Conservation (phyloP, 805 yeast genomes). For the Wickerhamiella galacta region DNA sequence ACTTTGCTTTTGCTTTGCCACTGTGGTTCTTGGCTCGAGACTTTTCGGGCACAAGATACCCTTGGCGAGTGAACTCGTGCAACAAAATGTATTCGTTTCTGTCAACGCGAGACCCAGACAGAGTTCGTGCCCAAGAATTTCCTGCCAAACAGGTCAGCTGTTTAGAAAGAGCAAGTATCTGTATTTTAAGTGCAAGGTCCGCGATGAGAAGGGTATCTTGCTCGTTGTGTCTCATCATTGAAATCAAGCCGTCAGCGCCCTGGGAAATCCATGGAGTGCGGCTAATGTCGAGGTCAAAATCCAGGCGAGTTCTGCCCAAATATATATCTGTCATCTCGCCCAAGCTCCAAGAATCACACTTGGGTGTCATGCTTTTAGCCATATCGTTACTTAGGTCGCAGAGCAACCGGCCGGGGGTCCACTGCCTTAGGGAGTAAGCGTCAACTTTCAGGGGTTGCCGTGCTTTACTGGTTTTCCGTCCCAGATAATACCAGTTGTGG, state of each 20-base stretch:
- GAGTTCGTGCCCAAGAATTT: conserved; percentile 90
- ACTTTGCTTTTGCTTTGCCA: conserved; percentile 50
- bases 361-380: conserved; percentile 81
- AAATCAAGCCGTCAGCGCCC: conserved; percentile 48
- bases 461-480: conserved; percentile 69
- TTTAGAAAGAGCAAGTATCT: conserved; percentile 73
- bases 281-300: conserved; percentile 45
- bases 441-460: conserved; percentile 19
- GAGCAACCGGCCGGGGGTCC: conserved; percentile 68
- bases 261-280: conserved; percentile 33
- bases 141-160: conserved; percentile 90
- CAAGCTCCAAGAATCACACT: conserved; percentile 89
- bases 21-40: conserved; percentile 20
- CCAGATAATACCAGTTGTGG: conserved; percentile 65
- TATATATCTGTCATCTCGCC: conserved; percentile 79
- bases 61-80: conserved; percentile 73
- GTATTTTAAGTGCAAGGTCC: conserved; percentile 64
- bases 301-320: conserved; percentile 50
- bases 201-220: conserved; percentile 53
- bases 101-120: conserved; percentile 90
- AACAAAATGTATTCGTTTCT: conserved; percentile 83
- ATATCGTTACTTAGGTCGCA: conserved; percentile 90
- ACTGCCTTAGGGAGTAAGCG: conserved; percentile 40
- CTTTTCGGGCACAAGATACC: conserved; percentile 69
- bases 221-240: conserved; percentile 55